phyloP scores from a whole-genome alignment of 2,329 filamentous ascomycete genomes.

The Eutypa lata region DNA sequence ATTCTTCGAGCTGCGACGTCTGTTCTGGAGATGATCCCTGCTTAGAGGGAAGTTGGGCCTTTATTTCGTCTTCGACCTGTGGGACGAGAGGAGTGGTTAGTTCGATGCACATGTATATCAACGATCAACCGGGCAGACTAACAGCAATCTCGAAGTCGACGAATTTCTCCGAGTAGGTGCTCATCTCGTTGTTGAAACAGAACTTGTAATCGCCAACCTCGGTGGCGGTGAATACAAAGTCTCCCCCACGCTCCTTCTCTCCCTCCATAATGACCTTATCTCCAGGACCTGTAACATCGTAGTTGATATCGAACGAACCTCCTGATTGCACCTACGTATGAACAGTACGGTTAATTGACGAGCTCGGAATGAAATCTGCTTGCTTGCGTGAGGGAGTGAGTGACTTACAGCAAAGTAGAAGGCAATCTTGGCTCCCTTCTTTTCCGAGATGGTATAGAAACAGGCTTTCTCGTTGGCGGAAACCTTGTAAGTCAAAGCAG shows the following conservation, averaged over 20 bases:
- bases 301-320: constrained; percentile 96
- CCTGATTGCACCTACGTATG: constrained; percentile 83
- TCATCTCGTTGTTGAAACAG: constrained; percentile 99
- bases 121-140: constrained; percentile 31
- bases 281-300: constrained; percentile 77
- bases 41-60: constrained; percentile 79
- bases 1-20: constrained; percentile 84
- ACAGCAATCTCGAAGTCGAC: constrained; percentile 98
- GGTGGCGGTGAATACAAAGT: constrained; percentile 95
- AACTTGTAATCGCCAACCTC: constrained; percentile 87
- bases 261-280: constrained; percentile 81
- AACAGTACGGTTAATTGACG: constrained; percentile 3
- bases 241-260: constrained; percentile 88
- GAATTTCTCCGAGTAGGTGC: constrained; percentile 93
- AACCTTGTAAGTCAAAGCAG: constrained; percentile 91
- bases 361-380: not conserved
- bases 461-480: constrained; percentile 89
- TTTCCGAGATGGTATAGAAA: constrained; percentile 81
- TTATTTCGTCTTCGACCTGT: constrained; percentile 87
- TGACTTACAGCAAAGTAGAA: constrained; percentile 95
- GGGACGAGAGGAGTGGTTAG: constrained; percentile 5
- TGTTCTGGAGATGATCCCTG: constrained; percentile 87
- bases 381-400: not conserved
- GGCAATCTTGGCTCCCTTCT: constrained; percentile 81
- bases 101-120: constrained; percentile 14